These are phyloP conservation scores for Mallotus repandus DNA, from an alignment of 441 rosid genomes.

Conservation along the genomic window DNA sequence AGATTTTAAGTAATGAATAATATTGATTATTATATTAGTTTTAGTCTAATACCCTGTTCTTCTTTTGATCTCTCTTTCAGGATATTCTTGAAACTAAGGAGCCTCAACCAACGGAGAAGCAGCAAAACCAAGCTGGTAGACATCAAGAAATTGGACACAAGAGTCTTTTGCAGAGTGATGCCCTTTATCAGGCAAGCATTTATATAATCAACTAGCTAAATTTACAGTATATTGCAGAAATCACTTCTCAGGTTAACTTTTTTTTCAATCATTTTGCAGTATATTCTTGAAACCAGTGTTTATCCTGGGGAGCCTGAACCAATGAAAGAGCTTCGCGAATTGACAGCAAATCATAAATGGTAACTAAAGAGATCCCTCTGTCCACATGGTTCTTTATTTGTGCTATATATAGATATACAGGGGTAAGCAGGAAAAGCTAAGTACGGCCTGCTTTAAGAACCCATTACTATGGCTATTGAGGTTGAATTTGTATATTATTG, in stretches of 20 bases:
- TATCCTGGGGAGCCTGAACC: slow-evolving; percentile 93
- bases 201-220: background rate
- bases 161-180: slow-evolving; percentile 88
- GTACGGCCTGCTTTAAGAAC: no score
- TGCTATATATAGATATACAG: no score
- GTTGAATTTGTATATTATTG: background rate
- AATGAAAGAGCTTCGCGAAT: slow-evolving; percentile 86
- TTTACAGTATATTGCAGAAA: no score
- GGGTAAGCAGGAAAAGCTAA: no score
- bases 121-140: slow-evolving; percentile 46
- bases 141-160: slow-evolving; percentile 88
- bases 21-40: background rate
- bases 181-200: slow-evolving; percentile 74
- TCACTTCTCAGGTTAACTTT: no score
- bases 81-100: slow-evolving; percentile 20
- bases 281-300: slow-evolving; percentile 95
- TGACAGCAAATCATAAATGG: slow-evolving; percentile 94
- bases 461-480: background rate
- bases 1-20: background rate
- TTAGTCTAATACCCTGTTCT: background rate
- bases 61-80: background rate
- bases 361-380: slow-evolving; percentile 14
- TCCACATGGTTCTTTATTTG: no score
- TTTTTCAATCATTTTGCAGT: slow-evolving; percentile 37
- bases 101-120: slow-evolving; percentile 38